Evolutionary conservation across 768 basidiomycete species (phyloP).

Genomic region (Trametes villosa): DNA sequence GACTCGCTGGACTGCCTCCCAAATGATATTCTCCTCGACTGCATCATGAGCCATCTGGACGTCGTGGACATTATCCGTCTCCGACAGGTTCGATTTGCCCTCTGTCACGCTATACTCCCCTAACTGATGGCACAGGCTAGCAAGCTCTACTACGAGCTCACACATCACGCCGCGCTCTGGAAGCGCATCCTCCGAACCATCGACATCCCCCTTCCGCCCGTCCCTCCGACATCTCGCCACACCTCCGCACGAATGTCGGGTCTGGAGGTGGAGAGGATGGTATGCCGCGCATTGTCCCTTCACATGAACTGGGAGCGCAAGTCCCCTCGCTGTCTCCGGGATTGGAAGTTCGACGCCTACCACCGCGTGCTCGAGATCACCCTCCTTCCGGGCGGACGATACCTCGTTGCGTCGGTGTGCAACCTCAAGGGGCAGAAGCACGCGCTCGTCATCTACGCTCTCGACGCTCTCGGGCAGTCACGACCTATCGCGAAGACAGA

Average conservation of each 20-base stretch:
- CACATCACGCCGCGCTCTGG: constrained; percentile 72
- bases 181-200: constrained; percentile 61
- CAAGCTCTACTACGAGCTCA: constrained; percentile 62
- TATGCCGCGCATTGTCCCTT: constrained; percentile 61
- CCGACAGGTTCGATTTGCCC: constrained; percentile 37
- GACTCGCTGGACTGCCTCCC: constrained; percentile 32
- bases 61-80: constrained; percentile 43
- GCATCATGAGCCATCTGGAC: constrained; percentile 41
- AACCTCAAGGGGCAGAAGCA: constrained; percentile 47
- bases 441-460: constrained; percentile 54
- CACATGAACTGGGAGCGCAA: constrained; percentile 60
- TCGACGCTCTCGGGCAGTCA: constrained; percentile 54
- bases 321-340: constrained; percentile 38
- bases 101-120: not conserved
- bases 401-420: constrained; percentile 62
- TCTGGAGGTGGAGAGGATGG: constrained; percentile 56
- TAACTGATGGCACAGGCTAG: constrained; percentile 48
- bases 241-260: constrained; percentile 37
- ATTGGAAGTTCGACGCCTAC: constrained; percentile 33
- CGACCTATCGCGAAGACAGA: constrained; percentile 49
- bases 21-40: constrained; percentile 45
- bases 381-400: constrained; percentile 69
- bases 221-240: constrained; percentile 62
- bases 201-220: constrained; percentile 59
- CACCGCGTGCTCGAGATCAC: constrained; percentile 55